Evolutionary conservation across 148 eudicot genomes (phyloP).

Genomic region (Vaccinium macrocarpon): DNA sequence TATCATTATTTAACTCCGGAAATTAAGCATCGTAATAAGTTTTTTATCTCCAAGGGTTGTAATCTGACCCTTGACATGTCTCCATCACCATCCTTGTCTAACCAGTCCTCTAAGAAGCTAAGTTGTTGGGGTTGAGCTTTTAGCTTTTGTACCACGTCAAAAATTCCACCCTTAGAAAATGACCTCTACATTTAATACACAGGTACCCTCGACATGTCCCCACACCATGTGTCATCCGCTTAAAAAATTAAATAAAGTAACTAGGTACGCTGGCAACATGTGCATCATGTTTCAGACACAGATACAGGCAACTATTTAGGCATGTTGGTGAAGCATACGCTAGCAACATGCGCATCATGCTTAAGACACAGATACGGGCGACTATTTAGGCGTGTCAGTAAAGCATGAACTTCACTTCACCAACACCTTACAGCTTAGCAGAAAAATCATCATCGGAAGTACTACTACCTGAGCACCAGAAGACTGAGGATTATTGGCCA

Average conservation of each 20-base stretch:
- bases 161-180: neutral
- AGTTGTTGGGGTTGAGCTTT: neutral
- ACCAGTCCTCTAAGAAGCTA: neutral
- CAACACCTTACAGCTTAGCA: neutral
- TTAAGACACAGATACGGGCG: neutral
- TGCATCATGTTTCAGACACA: neutral
- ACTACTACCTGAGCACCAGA: constrained; percentile 71
- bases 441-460: neutral
- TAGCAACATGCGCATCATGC: neutral
- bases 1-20: neutral
- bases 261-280: neutral
- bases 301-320: neutral
- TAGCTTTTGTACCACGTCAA: neutral
- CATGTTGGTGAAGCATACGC: neutral
- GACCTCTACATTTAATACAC: neutral
- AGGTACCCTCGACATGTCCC: neutral
- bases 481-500: constrained; percentile 57
- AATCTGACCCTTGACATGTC: neutral
- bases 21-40: neutral
- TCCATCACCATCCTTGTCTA: neutral
- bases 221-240: neutral
- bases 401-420: neutral
- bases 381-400: neutral
- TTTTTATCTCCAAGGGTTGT: neutral
- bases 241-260: neutral